phyloP scores from a whole-genome alignment of 2,329 filamentous ascomycete species.

The Aureobasidium uvarum region DNA sequence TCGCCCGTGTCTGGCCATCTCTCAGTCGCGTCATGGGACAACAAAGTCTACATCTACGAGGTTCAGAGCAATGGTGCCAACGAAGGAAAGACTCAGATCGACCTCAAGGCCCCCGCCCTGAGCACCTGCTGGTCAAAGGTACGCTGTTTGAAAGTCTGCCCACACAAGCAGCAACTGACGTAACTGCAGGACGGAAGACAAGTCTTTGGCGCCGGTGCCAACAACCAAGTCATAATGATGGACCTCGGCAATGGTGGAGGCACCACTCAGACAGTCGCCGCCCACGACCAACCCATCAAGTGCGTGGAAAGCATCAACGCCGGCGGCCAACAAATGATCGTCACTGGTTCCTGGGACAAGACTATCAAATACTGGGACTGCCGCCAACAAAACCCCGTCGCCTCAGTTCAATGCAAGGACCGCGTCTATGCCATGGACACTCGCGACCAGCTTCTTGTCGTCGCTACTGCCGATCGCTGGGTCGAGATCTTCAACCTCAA shows the following conservation, averaged over 20 bases:
- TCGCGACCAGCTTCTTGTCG: conserved; percentile 77
- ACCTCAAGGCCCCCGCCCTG: conserved; percentile 81
- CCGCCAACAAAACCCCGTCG: conserved; percentile 63
- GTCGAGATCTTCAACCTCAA: conserved; percentile 93
- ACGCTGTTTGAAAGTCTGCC: conserved; percentile 31
- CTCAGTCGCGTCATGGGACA: conserved; percentile 93
- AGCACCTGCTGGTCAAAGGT: conserved; percentile 87
- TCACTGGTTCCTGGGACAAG: conserved; percentile 92
- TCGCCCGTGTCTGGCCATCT: conserved; percentile 75
- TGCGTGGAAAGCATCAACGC: conserved; percentile 64
- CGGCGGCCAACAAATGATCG: conserved; percentile 72
- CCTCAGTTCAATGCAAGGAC: conserved; percentile 66
- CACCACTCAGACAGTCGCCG: conserved; percentile 66
- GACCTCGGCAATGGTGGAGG: conserved; percentile 64
- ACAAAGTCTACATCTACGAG: conserved; percentile 96
- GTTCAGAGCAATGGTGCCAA: conserved; percentile 74
- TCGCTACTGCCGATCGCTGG: conserved; percentile 91
- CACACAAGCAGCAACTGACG: conserved; percentile 15
- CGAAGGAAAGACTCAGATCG: conserved; percentile 80
- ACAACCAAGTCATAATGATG: conserved; percentile 86
- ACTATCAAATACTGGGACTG: conserved; percentile 88
- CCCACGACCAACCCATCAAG: conserved; percentile 80
- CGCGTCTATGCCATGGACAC: conserved; percentile 91
- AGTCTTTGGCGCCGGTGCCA: conserved; percentile 80
- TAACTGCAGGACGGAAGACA: conserved; percentile 76